Evolutionary conservation across 2,329 filamentous ascomycete species (phyloP).

Genomic region (Fusarium liriodendri): DNA sequence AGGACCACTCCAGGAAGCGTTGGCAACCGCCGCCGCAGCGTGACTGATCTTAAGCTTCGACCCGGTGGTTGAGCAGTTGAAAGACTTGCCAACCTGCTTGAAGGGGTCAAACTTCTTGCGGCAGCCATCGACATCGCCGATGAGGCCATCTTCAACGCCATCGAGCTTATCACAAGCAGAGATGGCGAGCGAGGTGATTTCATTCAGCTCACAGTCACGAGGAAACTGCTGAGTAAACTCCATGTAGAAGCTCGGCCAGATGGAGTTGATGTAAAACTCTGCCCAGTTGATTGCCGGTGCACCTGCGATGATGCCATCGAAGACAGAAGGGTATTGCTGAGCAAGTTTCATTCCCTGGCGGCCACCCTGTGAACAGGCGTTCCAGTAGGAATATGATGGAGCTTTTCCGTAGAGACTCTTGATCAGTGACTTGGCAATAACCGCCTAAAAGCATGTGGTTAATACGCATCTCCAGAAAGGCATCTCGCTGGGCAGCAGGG

Average conservation of each 20-base stretch:
- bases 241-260: slow-evolving; percentile 25
- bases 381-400: slow-evolving; percentile 59
- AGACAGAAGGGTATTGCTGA: slow-evolving; percentile 63
- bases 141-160: neutral
- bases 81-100: neutral
- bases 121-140: neutral
- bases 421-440: slow-evolving; percentile 44
- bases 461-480: neutral
- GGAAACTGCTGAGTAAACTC: slow-evolving; percentile 13
- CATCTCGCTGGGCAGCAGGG: neutral
- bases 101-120: neutral
- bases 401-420: slow-evolving; percentile 54
- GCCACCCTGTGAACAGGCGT: slow-evolving; percentile 66
- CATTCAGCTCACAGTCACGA: slow-evolving; percentile 10
- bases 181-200: neutral
- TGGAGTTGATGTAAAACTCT: neutral
- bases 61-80: slow-evolving; percentile 7
- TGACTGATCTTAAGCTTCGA: slow-evolving; percentile 1
- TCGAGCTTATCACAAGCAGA: neutral
- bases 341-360: slow-evolving; percentile 64
- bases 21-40: neutral
- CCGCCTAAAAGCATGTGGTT: neutral
- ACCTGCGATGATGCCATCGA: slow-evolving; percentile 64
- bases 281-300: slow-evolving; percentile 52
- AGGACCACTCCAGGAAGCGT: slow-evolving; percentile 3